A percentile compares a stretch with the other conserved stretches of the same genome.
phyloP scores from a whole-genome alignment of 1,284 basidiomycete genomes.

The Phellinidium pouzarii region DNA sequence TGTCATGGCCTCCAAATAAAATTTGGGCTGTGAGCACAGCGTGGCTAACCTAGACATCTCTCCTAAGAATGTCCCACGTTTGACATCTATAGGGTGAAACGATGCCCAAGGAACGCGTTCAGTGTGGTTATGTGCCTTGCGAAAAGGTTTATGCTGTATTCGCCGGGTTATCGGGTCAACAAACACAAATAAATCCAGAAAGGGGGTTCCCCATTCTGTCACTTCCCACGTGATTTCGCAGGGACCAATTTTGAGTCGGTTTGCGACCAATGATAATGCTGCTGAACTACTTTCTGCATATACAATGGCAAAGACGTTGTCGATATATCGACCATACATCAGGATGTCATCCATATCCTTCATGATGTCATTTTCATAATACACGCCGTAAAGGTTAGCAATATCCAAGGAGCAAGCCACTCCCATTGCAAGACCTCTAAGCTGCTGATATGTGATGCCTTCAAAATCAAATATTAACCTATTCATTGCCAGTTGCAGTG shows the following conservation, averaged over 20 bases:
- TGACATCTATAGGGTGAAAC: constrained; percentile 31
- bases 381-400: constrained; percentile 29
- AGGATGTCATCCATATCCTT: constrained; percentile 21
- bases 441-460: constrained; percentile 22
- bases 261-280: constrained; percentile 19
- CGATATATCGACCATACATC: constrained; percentile 35
- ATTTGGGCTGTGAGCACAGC: constrained; percentile 26
- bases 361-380: constrained; percentile 24
- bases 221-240: constrained; percentile 30
- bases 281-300: constrained; percentile 24
- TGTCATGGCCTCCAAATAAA: constrained; percentile 25
- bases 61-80: constrained; percentile 31
- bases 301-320: constrained; percentile 30
- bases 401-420: constrained; percentile 29
- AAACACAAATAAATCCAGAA: constrained; percentile 30
- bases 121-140: constrained; percentile 28
- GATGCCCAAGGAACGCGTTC: constrained; percentile 34
- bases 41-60: constrained; percentile 33
- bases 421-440: constrained; percentile 32
- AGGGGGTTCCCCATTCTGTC: constrained; percentile 21
- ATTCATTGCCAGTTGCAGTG: not conserved
- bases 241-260: constrained; percentile 22
- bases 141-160: constrained; percentile 27
- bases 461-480: constrained; percentile 23
- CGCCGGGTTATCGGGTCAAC: constrained; percentile 15